Base-by-base conservation (phyloP, 148 eudicot genomes). In the Rheum nobile region DNA sequence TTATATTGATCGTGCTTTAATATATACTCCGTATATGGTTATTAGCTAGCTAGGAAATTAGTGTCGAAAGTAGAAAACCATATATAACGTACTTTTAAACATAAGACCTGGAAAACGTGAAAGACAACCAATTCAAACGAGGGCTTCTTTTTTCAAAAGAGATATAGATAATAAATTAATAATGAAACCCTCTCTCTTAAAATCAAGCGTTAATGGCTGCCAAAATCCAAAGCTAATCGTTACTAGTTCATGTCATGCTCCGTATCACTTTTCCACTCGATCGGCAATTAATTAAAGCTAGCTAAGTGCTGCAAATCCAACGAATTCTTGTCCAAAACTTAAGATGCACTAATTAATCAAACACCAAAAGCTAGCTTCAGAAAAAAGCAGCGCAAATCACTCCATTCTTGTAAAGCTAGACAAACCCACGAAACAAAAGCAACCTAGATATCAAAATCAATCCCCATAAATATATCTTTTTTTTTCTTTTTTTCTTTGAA, bases 131-230 rank as follows among this genome's bases (percentile, higher is more conserved):
- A 31, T 16, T 34, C 38, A 65, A 65, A 34, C 39, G 16, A 65
- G 34, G 4, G 17, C 32, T 22, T 29, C 41, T 28, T 31, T 17
- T 34, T 32, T 7, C 1, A 32, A 34, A 65, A 65, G 70, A 65
- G 39, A 65, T 65, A 32, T 34, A 5, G 8, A 21, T 32, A 4
- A n/a, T n/a, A n/a, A n/a, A n/a, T n/a, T n/a, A n/a, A 65, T 65
- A 65, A 32, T 65, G 70, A 11, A 65, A 32, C 41, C 70, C 70
- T 65, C 70, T 32, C 63, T 52, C 38, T 16, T 65, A 65, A 65
- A 65, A 41, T 65, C 70, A 34, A 65, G 70, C 1, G 24, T 32
- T 65, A 65, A 32, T 65, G 31, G 65, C 2, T 50, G 57, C 57
- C 57, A 50, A 50, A 19, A 50, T 50, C 57, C 57, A 50, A 50